Evolutionary conservation across 345 rosid genomes (phyloP), one percentile per base, ranked within the genome.

Genomic region (Geranium rotundifolium): DNA sequence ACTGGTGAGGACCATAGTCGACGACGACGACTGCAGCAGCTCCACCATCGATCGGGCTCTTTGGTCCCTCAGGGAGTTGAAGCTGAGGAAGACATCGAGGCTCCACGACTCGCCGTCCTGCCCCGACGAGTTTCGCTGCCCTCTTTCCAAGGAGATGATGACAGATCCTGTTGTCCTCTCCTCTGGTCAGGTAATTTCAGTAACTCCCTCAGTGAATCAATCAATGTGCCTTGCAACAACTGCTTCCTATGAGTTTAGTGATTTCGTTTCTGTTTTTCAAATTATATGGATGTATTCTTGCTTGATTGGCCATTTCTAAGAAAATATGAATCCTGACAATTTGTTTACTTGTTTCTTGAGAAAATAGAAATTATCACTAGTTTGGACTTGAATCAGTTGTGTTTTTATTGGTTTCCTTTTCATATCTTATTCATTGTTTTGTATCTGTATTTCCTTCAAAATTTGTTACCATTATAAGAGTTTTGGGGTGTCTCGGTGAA

Each of bases 131-230:
- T 79, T 76, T 54, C 72, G 49, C 29, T 81, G 85, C 59, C 81
- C 85, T 56, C 62, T 81, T 66, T 81, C 85, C n/a, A 70, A 66
- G 34, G 31, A 69, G 65, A 69, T 79, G 57, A 81, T 81, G 85
- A 54, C 16, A 64, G 89, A 85, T 57, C 88, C 89, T 63, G 88
- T 85, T 15, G 66, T 84, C 62, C 58, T 85, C 63, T 76, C 78
- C 34, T 74, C 84, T 63, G 91, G 87, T 0, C 79, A 75, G 91
- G 91, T 84, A 67, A 16, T 69, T 31, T 29, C 27, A 60, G 62
- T 1, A 18, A 29, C 18, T 18, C 30, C 14, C 52, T 2, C 14
- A 9, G 12, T 23, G 27, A 23, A 23, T 23, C 27, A 23, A 23
- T 23, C 27, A 23, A 23, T 23, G 27, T 23, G 27, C 27, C 27